phyloP scores from a whole-genome alignment of 2,329 filamentous ascomycete genomes.

The Fusarium liriodendri region DNA sequence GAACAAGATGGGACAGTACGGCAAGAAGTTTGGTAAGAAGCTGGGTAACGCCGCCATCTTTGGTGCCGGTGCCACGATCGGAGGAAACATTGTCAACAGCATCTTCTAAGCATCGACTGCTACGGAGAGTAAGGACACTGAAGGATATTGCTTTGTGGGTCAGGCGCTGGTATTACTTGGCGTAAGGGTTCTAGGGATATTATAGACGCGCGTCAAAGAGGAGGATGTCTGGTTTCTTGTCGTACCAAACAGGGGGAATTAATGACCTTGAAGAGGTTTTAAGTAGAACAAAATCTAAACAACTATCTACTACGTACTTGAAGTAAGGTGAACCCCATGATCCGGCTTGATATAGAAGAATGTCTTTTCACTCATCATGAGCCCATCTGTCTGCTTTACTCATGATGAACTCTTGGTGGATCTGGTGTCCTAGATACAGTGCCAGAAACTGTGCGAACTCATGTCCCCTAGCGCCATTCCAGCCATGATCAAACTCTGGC shows the following conservation, averaged over 20 bases:
- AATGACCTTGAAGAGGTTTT: neutral
- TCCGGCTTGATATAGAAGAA: neutral
- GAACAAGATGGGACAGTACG: constrained; percentile 76
- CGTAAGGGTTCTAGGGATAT: constrained; percentile 30
- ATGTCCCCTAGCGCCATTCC: too few species aligned
- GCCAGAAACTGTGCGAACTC: constrained; percentile 7
- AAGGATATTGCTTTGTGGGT: neutral
- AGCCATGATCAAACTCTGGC: constrained; percentile 15
- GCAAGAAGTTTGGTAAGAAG: constrained; percentile 98
- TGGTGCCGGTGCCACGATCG: constrained; percentile 91
- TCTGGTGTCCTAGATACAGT: constrained; percentile 19
- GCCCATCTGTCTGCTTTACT: constrained; percentile 1
- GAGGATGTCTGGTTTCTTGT: neutral
- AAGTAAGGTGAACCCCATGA: neutral
- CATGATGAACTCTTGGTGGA: constrained; percentile 17
- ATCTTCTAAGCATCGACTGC: constrained; percentile 73
- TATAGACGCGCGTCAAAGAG: neutral
- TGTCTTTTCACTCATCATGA: constrained; percentile 15
- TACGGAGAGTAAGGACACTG: neutral
- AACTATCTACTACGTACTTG: neutral
- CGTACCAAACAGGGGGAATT: neutral
- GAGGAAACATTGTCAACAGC: constrained; percentile 88
- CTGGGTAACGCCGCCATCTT: constrained; percentile 84
- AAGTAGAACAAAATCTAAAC: neutral
- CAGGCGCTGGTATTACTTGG: constrained; percentile 19